Evolutionary conservation across 192 early-diverging fungal genomes (phyloP).

Genomic region (Podila epicladia): DNA sequence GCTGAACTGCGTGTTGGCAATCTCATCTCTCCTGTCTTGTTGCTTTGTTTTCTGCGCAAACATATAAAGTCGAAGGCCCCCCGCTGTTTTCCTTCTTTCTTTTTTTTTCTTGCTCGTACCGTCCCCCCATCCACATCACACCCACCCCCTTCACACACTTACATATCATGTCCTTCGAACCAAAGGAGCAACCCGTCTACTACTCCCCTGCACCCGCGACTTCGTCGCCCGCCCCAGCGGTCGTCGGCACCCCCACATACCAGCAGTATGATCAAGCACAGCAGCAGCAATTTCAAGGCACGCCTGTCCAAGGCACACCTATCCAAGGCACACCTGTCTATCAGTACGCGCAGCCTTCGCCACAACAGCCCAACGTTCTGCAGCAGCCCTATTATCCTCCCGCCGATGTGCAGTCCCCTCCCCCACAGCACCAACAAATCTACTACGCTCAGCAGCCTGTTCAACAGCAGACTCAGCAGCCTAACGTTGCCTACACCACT

Average conservation of each 20-base stretch:
- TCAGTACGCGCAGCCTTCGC: conserved; percentile 10
- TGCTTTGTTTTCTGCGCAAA: not conserved
- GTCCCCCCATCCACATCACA: not conserved
- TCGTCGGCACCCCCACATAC: not conserved
- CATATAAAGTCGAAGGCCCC: not conserved
- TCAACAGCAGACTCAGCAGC: not conserved
- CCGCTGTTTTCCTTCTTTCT: not conserved
- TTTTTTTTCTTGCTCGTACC: not conserved
- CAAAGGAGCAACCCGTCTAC: conserved; percentile 30
- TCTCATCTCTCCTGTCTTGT: not conserved
- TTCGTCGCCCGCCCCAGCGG: not conserved
- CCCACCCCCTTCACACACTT: not conserved
- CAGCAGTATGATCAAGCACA: conserved; percentile 19
- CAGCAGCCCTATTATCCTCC: conserved; percentile 29
- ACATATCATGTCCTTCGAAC: conserved; percentile 14
- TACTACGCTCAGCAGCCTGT: conserved; percentile 13
- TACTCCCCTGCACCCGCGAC: conserved; percentile 15
- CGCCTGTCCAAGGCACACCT: conserved; percentile 9
- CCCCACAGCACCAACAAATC: not conserved
- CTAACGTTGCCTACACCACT: conserved; percentile 6
- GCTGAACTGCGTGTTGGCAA: too few species aligned
- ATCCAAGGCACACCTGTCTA: not conserved
- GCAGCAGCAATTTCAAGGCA: not conserved
- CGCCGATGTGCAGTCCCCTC: not conserved
- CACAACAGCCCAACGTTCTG: conserved; percentile 2